Conservation (phyloP, 2,329 filamentous ascomycete genomes). For the Didymella arachidicola region DNA sequence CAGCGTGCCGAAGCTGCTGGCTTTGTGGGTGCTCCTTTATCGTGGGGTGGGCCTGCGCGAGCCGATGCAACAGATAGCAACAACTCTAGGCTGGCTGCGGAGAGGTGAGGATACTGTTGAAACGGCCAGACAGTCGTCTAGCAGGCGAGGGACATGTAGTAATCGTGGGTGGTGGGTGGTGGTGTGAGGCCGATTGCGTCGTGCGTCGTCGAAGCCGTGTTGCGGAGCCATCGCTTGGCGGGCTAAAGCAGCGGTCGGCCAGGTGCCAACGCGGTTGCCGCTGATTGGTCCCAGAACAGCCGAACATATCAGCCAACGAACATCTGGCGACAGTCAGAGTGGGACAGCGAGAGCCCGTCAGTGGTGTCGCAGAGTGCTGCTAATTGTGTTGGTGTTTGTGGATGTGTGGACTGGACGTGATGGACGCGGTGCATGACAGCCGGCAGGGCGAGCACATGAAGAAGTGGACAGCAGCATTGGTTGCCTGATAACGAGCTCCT, state of each 20-base stretch:
- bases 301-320: constrained; percentile 41
- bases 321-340: constrained; percentile 33
- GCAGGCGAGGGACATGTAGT: constrained; percentile 46
- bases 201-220: constrained; percentile 27
- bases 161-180: constrained; percentile 22
- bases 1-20: constrained; percentile 35
- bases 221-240: constrained; percentile 33
- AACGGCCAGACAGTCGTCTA: constrained; percentile 52
- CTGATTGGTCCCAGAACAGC: constrained; percentile 39
- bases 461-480: constrained; percentile 23
- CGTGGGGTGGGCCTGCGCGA: constrained; percentile 44
- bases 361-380: constrained; percentile 34
- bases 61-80: constrained; percentile 49
- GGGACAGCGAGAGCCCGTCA: constrained; percentile 33
- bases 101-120: constrained; percentile 49
- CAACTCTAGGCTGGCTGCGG: constrained; percentile 54
- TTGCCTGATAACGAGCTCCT: constrained; percentile 35
- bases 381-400: constrained; percentile 19
- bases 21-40: constrained; percentile 39
- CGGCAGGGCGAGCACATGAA: constrained; percentile 29
- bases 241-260: constrained; percentile 35
- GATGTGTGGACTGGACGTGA: constrained; percentile 17
- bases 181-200: constrained; percentile 35
- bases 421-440: constrained; percentile 16
- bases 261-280: constrained; percentile 1